Evolutionary conservation across 768 basidiomycete species (phyloP).

Genomic region (Phlebiopsis flavidoalba): DNA sequence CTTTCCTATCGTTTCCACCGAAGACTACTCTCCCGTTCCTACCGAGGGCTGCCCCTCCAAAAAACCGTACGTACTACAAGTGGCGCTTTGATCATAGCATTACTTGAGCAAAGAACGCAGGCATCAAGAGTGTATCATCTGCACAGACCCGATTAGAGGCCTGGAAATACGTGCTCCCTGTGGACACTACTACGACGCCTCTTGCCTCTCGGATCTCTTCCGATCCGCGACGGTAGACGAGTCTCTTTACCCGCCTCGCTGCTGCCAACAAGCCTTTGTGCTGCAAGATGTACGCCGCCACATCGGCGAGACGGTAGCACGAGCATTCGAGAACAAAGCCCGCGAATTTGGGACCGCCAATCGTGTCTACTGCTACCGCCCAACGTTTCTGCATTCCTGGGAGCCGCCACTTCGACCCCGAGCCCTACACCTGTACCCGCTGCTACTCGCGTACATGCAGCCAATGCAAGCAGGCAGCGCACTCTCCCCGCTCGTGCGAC

Average conservation of each 20-base stretch:
- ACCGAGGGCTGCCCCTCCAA: too few species aligned
- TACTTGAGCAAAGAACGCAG: not conserved
- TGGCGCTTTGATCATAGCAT: not conserved
- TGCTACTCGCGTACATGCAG: constrained; percentile 41
- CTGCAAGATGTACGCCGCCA: constrained; percentile 10
- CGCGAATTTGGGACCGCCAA: constrained; percentile 19
- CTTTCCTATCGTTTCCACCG: too few species aligned
- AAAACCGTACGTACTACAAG: not conserved
- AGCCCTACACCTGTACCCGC: constrained; percentile 27
- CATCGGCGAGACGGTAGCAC: constrained; percentile 5
- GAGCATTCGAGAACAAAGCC: constrained; percentile 13
- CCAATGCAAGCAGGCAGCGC: constrained; percentile 43
- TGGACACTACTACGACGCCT: constrained; percentile 21
- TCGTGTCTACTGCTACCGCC: constrained; percentile 25
- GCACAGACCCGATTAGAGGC: constrained; percentile 7
- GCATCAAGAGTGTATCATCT: constrained; percentile 19
- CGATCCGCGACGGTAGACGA: constrained; percentile 20
- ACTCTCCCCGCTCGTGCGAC: constrained; percentile 34
- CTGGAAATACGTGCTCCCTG: constrained; percentile 17
- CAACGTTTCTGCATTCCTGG: constrained; percentile 24
- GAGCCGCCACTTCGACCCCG: constrained; percentile 3
- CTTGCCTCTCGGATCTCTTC: constrained; percentile 21
- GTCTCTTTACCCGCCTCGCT: constrained; percentile 25
- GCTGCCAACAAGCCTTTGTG: constrained; percentile 22
- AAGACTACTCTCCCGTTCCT: too few species aligned